phyloP scores from a whole-genome alignment of 768 basidiomycete species.

The Phylloporus rhodoxanthus region DNA sequence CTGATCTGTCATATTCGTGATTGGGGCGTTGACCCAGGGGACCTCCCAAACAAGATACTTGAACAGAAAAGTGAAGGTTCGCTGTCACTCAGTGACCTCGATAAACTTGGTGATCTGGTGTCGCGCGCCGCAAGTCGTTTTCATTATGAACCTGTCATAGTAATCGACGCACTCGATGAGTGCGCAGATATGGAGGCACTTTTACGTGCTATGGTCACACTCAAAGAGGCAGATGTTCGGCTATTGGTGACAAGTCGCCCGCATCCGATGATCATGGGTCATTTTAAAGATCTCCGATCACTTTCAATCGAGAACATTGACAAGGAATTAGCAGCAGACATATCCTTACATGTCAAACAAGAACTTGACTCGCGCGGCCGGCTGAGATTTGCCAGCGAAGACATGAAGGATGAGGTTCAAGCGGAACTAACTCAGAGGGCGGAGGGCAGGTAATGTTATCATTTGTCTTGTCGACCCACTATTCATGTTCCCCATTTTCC shows the following conservation, averaged over 20 bases:
- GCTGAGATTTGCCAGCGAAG: background rate
- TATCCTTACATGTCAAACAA: background rate
- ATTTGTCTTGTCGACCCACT: background rate
- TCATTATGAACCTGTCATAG: background rate
- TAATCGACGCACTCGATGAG: no score
- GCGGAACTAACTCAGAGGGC: background rate
- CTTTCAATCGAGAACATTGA: background rate
- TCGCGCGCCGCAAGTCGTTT: background rate
- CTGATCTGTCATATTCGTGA: background rate
- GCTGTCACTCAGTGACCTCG: background rate
- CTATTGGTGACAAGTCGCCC: slow-evolving; percentile 1
- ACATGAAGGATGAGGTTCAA: background rate
- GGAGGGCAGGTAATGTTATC: background rate
- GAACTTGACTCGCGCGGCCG: background rate
- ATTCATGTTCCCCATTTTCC: background rate
- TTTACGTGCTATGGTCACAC: background rate
- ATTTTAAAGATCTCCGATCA: background rate
- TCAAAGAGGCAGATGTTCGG: background rate
- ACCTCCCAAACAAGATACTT: background rate
- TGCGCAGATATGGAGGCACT: background rate
- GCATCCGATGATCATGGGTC: background rate
- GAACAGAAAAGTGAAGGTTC: background rate
- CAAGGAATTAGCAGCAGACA: background rate
- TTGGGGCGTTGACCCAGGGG: background rate
- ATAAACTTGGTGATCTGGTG: background rate